Conservation (phyloP, 176 grass and related monocot genomes). For the Urochloa ruziziensis region DNA sequence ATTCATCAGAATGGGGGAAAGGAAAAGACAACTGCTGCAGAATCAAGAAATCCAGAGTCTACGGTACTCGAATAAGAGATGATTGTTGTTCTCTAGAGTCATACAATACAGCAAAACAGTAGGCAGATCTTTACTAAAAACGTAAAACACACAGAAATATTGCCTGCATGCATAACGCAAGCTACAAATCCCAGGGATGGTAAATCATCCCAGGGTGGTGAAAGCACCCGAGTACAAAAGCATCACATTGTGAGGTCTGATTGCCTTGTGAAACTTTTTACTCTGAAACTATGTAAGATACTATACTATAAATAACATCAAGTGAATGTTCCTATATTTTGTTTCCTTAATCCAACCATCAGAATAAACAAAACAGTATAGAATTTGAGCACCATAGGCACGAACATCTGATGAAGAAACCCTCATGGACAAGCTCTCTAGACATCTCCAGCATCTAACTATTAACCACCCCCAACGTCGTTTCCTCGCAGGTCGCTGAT, state of each 20-base stretch:
- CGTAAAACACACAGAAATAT: background rate
- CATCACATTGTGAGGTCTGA: background rate
- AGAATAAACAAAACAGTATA: background rate
- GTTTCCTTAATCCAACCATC: background rate
- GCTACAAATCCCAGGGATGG: background rate
- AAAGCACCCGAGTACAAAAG: background rate
- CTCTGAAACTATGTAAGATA: background rate
- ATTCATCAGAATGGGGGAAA: background rate
- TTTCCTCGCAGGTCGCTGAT: slow-evolving; percentile 77
- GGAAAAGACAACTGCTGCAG: background rate
- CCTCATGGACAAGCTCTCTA: background rate
- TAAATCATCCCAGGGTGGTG: background rate
- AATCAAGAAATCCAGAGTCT: too few species aligned
- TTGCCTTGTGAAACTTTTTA: background rate
- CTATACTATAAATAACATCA: background rate
- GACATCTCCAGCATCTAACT: slow-evolving; percentile 31
- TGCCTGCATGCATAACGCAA: background rate
- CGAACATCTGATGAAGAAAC: background rate
- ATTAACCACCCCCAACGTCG: slow-evolving; percentile 57
- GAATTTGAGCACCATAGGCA: background rate
- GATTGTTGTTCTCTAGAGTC: background rate
- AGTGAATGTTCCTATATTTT: slow-evolving; percentile 18
- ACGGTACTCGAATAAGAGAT: background rate
- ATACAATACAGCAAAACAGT: background rate
- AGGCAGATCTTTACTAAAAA: background rate